Base-by-base conservation (phyloP, 495 filamentous ascomycete genomes). In the Venustampulla echinocandica region DNA sequence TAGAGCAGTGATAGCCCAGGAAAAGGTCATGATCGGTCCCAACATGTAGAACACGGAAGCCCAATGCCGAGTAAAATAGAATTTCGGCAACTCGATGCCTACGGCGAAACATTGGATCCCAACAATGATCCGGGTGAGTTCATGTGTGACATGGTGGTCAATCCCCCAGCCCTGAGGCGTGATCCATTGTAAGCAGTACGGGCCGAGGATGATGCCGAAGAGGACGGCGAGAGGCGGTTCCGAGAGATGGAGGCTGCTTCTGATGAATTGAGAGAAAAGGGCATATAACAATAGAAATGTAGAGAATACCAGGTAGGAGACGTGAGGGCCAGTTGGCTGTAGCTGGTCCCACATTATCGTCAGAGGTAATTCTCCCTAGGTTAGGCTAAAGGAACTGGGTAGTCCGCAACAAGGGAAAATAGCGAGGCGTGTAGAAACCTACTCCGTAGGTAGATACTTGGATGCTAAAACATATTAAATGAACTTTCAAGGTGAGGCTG, bases 181-280 rank as follows among this genome's bases (percentile, higher is more conserved):
- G 15, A 74, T 45, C 41, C 65, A 45, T 32, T 58, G 55, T 1
- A 68, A 30, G 5, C 48, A 62, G 1, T 48, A 30, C 0, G 71
- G 69, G 0, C 72, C 72, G 27, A 70, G 57, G 21, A 66, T 27
- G 44, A 74, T 73, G 18, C 70, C 69, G 35, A 69, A 55, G 27
- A 74, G 44, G 7, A 66, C 61, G 10, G 70, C 72, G 3, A 76
- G 58, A 1, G 70, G 71, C 0, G 70, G 72, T 54, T 76, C 71
- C 17, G 67, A 70, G 15, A 76, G 67, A 56, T 75, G 69, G 3
- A 76, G 62, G 10, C 62, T 57, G 45, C 75, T 74, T 20, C 69
- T 64, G 45, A 76, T 73, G 49, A 69, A 64, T 32, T 56, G 47
- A 13, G 64, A 64, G 52, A 74, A 74, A 45, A 75, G 60, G 15